Conservation (phyloP, 148 eudicot genomes). For the Polygonum maritimum region DNA sequence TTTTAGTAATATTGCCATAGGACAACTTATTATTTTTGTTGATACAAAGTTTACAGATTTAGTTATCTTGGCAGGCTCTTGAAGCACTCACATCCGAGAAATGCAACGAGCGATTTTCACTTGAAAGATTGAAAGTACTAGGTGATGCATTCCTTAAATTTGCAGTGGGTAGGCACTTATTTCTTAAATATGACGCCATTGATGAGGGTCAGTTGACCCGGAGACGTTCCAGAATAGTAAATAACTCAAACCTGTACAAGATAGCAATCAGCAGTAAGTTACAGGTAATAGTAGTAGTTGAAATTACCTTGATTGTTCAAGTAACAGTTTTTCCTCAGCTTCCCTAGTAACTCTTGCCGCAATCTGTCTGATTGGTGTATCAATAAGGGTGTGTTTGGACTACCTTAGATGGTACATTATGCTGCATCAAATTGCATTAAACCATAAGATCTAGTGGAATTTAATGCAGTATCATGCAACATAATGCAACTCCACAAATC, state of each 20-base stretch:
- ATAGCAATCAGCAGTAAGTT: conserved; percentile 46
- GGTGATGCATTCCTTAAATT: conserved; percentile 98
- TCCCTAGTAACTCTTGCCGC: neutral
- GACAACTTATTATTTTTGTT: neutral
- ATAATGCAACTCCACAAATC: no score
- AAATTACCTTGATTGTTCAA: neutral
- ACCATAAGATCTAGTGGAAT: no score
- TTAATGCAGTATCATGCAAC: no score
- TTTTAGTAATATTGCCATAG: neutral
- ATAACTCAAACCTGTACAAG: conserved; percentile 68
- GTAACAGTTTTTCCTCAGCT: neutral
- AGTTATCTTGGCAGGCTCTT: conserved; percentile 46
- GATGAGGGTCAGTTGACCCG: conserved; percentile 95
- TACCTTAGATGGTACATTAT: no score
- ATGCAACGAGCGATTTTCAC: conserved; percentile 73
- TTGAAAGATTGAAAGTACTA: conserved; percentile 96
- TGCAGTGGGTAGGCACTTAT: conserved; percentile 81
- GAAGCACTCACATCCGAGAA: conserved; percentile 94
- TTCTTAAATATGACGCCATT: conserved; percentile 54
- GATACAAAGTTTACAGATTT: neutral
- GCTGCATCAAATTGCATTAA: no score
- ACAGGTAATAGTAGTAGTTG: conserved; percentile 41
- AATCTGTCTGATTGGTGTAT: neutral
- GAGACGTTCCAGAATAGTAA: conserved; percentile 76
- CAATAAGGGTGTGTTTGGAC: no score